Conservation (phyloP, 2,329 filamentous ascomycete species). For the Proliferodiscus dingleyae region DNA sequence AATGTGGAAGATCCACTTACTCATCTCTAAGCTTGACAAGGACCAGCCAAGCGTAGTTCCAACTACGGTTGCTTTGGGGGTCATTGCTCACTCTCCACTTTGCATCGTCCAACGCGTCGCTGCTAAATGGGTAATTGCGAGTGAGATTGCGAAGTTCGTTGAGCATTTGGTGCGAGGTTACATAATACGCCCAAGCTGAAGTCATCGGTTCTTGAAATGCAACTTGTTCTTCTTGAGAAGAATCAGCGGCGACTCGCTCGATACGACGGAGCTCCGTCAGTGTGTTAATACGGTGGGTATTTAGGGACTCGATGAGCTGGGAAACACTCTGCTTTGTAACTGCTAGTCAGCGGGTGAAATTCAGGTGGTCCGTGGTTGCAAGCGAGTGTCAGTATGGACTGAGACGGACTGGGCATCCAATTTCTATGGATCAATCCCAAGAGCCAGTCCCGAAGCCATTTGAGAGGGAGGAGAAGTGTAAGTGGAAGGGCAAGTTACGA, state of each 20-base stretch:
- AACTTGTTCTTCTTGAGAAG: conserved; percentile 54
- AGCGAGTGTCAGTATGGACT: background rate
- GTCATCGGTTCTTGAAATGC: conserved; percentile 62
- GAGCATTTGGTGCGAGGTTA: conserved; percentile 64
- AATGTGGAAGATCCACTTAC: conserved; percentile 38
- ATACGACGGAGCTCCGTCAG: conserved; percentile 67
- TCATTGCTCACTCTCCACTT: conserved; percentile 59
- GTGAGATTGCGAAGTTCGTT: conserved; percentile 66
- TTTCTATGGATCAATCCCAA: background rate
- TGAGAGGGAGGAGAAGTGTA: background rate
- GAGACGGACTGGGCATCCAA: background rate
- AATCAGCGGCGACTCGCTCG: conserved; percentile 58
- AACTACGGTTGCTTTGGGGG: conserved; percentile 62
- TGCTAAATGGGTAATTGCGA: conserved; percentile 61
- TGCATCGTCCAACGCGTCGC: conserved; percentile 60
- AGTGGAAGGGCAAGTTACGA: conserved; percentile 21
- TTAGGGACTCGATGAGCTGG: conserved; percentile 58
- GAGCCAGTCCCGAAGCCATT: background rate
- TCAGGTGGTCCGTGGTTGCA: background rate
- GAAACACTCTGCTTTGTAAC: conserved; percentile 24
- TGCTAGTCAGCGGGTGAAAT: conserved; percentile 7
- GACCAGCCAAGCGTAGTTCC: conserved; percentile 73
- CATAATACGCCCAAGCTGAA: conserved; percentile 66
- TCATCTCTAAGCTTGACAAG: conserved; percentile 61
- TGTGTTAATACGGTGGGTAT: conserved; percentile 66